phyloP scores from a whole-genome alignment of 2,329 filamentous ascomycete genomes.

The Chaetomiaceae sp. region DNA sequence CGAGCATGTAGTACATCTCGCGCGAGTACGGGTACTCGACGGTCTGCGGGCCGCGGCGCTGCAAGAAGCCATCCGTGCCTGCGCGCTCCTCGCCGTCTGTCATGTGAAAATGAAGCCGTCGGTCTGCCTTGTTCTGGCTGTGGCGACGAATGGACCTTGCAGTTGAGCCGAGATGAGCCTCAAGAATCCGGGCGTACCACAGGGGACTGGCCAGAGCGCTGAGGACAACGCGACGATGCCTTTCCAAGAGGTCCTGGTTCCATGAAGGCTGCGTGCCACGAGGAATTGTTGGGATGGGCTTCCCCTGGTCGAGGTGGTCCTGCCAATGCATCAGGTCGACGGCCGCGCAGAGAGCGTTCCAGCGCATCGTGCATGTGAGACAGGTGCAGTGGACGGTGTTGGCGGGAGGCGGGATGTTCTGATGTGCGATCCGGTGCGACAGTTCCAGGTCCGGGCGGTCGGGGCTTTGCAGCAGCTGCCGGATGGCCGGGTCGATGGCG shows the following conservation, averaged over 20 bases:
- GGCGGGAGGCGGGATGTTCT: slow-evolving; percentile 47
- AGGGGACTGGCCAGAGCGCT: slow-evolving; percentile 45
- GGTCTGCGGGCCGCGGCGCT: slow-evolving; percentile 46
- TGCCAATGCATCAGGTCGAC: slow-evolving; percentile 58
- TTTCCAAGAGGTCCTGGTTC: slow-evolving; percentile 44
- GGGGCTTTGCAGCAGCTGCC: slow-evolving; percentile 37
- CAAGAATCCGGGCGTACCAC: slow-evolving; percentile 43
- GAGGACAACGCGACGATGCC: slow-evolving; percentile 41
- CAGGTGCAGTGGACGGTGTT: slow-evolving; percentile 50
- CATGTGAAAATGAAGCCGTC: slow-evolving; percentile 34
- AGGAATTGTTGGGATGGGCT: slow-evolving; percentile 49
- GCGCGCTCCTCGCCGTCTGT: slow-evolving; percentile 38
- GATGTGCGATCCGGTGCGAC: slow-evolving; percentile 20
- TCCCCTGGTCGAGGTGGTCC: slow-evolving; percentile 43
- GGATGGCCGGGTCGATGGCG: slow-evolving; percentile 35
- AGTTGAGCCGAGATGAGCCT: slow-evolving; percentile 30
- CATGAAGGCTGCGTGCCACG: slow-evolving; percentile 45
- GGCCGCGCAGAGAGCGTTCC: slow-evolving; percentile 51
- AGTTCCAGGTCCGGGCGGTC: slow-evolving; percentile 37
- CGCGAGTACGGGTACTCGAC: slow-evolving; percentile 51
- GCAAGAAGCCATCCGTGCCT: slow-evolving; percentile 48
- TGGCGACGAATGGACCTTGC: slow-evolving; percentile 36
- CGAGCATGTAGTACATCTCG: slow-evolving; percentile 56
- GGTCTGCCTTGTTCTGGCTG: slow-evolving; percentile 45
- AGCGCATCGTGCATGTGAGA: slow-evolving; percentile 51